Conservation (phyloP, 306 rosid genomes). For the Inga oerstediana region DNA sequence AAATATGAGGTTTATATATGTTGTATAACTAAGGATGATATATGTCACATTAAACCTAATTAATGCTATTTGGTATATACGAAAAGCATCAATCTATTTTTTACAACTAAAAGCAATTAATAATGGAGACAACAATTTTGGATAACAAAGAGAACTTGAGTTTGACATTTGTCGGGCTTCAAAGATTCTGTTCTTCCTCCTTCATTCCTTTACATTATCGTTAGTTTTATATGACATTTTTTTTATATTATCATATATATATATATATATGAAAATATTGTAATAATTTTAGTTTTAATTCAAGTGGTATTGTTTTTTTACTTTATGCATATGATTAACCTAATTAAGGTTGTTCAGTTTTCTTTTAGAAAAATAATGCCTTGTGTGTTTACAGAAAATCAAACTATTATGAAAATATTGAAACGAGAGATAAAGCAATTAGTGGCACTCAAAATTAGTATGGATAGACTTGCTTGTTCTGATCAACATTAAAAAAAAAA, state of each 20-base stretch:
- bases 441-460: background rate
- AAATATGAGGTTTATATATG: background rate
- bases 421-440: background rate
- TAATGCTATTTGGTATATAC: conserved; percentile 1
- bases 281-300: background rate
- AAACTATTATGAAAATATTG: background rate
- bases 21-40: background rate
- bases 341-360: background rate
- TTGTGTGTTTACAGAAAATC: background rate
- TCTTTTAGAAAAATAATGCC: background rate
- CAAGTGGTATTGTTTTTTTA: background rate
- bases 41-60: background rate
- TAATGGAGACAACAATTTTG: conserved; percentile 3
- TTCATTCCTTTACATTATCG: background rate
- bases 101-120: conserved; percentile 3
- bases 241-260: background rate
- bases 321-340: background rate
- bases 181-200: background rate
- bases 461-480: background rate
- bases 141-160: background rate
- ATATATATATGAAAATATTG: background rate
- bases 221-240: background rate
- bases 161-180: conserved; percentile 5
- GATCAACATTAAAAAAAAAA: background rate
- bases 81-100: background rate